Conservation (phyloP, 176 grass and related monocot species). For the Puccinellia tenuiflora region DNA sequence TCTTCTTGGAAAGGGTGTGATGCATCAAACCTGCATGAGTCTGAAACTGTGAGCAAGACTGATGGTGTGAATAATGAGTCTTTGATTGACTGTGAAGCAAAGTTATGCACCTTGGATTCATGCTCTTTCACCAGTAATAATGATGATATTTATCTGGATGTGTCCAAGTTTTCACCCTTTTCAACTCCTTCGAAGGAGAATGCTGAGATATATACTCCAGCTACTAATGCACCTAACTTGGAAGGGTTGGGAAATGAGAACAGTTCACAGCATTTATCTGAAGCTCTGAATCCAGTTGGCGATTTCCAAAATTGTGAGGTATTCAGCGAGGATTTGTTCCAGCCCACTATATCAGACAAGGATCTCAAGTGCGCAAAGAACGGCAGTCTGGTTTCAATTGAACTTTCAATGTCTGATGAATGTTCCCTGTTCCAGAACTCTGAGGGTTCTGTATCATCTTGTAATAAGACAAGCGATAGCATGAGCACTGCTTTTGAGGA, state of each 20-base stretch:
- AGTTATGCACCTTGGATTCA: not conserved
- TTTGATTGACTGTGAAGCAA: not conserved
- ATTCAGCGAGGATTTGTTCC: slow-evolving; percentile 12
- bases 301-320: not conserved
- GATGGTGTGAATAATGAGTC: not conserved
- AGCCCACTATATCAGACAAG: slow-evolving; percentile 5
- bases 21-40: slow-evolving; percentile 11
- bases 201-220: slow-evolving; percentile 23
- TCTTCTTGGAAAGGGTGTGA: slow-evolving; percentile 29
- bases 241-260: slow-evolving; percentile 24
- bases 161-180: slow-evolving; percentile 28
- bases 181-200: slow-evolving; percentile 7
- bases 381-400: slow-evolving; percentile 15
- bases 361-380: slow-evolving; percentile 20
- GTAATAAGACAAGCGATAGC: slow-evolving; percentile 28
- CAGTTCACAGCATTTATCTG: slow-evolving; percentile 13
- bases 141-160: slow-evolving; percentile 1
- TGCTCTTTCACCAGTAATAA: slow-evolving; percentile 15
- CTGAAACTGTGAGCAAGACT: not conserved
- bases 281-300: not conserved
- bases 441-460: slow-evolving; percentile 25
- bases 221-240: slow-evolving; percentile 7
- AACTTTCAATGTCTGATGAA: slow-evolving; percentile 42
- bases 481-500: slow-evolving; percentile 3
- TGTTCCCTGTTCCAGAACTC: slow-evolving; percentile 44